Evolutionary conservation across 768 basidiomycete species (phyloP).

Genomic region (Trametopsis cervina): DNA sequence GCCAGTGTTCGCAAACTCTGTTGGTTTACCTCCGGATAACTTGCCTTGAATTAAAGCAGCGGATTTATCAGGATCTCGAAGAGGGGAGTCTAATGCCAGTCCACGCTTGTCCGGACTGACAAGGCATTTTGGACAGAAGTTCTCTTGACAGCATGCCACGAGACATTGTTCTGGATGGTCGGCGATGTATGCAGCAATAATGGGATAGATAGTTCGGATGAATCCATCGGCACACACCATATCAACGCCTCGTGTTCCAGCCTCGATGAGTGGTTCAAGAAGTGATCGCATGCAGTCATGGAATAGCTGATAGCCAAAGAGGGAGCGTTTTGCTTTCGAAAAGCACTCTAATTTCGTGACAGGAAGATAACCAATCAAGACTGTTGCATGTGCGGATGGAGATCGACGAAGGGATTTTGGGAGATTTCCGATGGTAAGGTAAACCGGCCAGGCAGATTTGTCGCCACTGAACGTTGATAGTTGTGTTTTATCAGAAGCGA

Average conservation of each 20-base stretch:
- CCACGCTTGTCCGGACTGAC: slow-evolving; percentile 9
- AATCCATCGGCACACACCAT: too few species aligned
- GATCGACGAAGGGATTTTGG: slow-evolving; percentile 9
- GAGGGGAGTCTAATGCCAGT: slow-evolving; percentile 2
- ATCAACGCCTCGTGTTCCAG: slow-evolving; percentile 16
- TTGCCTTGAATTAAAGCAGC: neutral
- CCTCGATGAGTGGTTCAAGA: slow-evolving; percentile 11
- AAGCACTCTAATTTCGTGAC: slow-evolving; percentile 15
- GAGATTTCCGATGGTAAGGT: slow-evolving; percentile 21
- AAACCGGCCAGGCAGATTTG: slow-evolving; percentile 20
- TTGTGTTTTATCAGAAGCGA: slow-evolving; percentile 39
- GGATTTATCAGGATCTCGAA: slow-evolving; percentile 7
- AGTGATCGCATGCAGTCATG: slow-evolving; percentile 16
- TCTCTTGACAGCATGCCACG: slow-evolving; percentile 13
- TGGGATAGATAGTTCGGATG: slow-evolving; percentile 16
- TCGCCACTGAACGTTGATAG: slow-evolving; percentile 24
- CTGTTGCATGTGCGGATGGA: slow-evolving; percentile 10
- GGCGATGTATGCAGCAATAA: slow-evolving; percentile 18
- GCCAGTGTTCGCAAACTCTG: slow-evolving; percentile 4
- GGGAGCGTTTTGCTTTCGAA: neutral
- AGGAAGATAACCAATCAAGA: slow-evolving; percentile 12
- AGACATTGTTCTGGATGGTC: slow-evolving; percentile 25
- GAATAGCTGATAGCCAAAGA: slow-evolving; percentile 18
- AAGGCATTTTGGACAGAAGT: slow-evolving; percentile 18
- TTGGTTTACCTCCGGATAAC: neutral